A percentile compares a stretch with the other conserved stretches of the same genome.
phyloP scores from a whole-genome alignment of 352 stramenopile genomes.

The Globisporangium emineosum region DNA sequence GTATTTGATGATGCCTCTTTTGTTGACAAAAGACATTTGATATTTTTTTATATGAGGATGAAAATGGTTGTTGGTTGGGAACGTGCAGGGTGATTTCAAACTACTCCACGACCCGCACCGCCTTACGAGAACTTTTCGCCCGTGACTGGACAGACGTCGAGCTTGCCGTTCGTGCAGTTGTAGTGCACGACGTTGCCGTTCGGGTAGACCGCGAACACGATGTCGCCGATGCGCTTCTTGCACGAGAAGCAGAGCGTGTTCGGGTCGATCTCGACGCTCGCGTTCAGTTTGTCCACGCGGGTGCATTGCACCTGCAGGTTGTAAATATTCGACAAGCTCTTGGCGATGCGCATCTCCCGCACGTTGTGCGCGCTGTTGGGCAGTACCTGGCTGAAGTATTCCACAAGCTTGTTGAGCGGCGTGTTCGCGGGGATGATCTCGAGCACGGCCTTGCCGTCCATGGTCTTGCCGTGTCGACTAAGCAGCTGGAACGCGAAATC shows the following conservation, averaged over 20 bases:
- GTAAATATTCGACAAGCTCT: constrained; percentile 87
- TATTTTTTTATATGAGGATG: constrained; percentile 7
- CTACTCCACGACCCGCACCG: too few species aligned
- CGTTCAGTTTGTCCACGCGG: constrained; percentile 71
- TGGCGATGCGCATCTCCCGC: constrained; percentile 73
- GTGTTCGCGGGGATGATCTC: constrained; percentile 64
- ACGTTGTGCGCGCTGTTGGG: constrained; percentile 82
- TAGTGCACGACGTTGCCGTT: constrained; percentile 87
- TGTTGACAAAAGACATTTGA: constrained; percentile 2
- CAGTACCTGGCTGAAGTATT: constrained; percentile 81
- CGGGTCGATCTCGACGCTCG: constrained; percentile 80
- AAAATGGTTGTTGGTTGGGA: constrained; percentile 3
- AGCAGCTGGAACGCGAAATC: constrained; percentile 82
- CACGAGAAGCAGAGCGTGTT: constrained; percentile 77
- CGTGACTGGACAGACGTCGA: constrained; percentile 79
- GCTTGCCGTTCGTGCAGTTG: constrained; percentile 84
- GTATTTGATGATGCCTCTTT: not conserved
- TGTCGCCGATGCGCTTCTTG: constrained; percentile 87
- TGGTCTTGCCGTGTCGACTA: constrained; percentile 68
- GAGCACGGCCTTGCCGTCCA: constrained; percentile 67
- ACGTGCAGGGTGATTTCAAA: too few species aligned
- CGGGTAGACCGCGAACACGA: constrained; percentile 86
- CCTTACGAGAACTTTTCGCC: constrained; percentile 72
- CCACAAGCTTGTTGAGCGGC: constrained; percentile 76
- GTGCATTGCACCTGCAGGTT: constrained; percentile 88